phyloP scores from a whole-genome alignment of 2,329 filamentous ascomycete genomes.

The Domatiomyces catenatus region DNA sequence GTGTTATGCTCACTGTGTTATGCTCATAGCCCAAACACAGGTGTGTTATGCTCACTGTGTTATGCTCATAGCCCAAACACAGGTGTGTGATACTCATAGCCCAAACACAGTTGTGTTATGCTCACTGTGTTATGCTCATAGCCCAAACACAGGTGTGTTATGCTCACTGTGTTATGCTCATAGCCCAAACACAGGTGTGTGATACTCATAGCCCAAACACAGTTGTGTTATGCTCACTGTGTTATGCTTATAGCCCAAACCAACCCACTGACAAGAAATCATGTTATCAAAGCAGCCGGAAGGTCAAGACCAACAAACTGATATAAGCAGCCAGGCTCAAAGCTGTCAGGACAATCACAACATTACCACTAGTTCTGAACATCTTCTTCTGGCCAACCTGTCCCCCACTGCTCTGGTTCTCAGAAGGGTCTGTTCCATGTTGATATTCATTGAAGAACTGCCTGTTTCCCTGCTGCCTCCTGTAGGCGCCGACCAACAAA shows the following conservation, averaged over 20 bases:
- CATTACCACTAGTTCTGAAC: conserved; percentile 52
- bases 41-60: too few species aligned
- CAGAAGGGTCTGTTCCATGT: not conserved
- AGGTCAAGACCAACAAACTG: conserved; percentile 43
- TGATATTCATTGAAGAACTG: conserved; percentile 57
- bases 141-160: too few species aligned
- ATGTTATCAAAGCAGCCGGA: conserved; percentile 23
- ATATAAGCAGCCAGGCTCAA: conserved; percentile 48
- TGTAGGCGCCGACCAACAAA: conserved; percentile 66
- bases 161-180: too few species aligned
- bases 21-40: too few species aligned
- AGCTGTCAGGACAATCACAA: conserved; percentile 46
- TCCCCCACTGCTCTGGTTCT: conserved; percentile 24
- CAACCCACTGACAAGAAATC: too few species aligned
- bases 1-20: too few species aligned
- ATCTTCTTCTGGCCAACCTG: conserved; percentile 46
- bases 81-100: too few species aligned
- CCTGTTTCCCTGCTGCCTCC: conserved; percentile 77
- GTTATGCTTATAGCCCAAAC: not conserved
- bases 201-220: too few species aligned
- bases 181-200: too few species aligned
- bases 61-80: too few species aligned
- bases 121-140: too few species aligned
- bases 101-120: too few species aligned
- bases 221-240: not conserved